These are phyloP conservation scores for Sphaerostilbella broomeana DNA, from an alignment of 2,329 filamentous ascomycete species.

Conservation along the genomic window DNA sequence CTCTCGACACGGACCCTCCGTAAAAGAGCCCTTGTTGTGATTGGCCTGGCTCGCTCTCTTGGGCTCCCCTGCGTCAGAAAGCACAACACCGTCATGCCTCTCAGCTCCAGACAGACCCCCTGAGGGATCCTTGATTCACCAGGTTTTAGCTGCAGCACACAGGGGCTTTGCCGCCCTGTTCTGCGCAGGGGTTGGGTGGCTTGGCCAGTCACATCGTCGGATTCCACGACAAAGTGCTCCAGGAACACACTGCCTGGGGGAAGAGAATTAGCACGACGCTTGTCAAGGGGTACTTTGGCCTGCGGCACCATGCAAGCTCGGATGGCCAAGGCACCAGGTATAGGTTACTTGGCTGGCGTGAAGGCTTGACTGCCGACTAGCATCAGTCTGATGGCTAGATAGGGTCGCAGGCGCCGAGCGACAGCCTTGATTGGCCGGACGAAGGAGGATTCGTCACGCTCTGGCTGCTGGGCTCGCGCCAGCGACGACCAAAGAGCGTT, in stretches of 20 bases:
- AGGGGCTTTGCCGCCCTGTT: background rate
- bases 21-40: no score
- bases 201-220: background rate
- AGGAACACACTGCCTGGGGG: background rate
- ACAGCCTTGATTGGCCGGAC: conserved; percentile 7
- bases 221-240: background rate
- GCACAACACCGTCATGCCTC: background rate
- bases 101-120: background rate
- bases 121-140: background rate
- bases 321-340: background rate
- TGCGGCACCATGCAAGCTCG: background rate
- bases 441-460: background rate
- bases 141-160: background rate
- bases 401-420: background rate
- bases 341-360: background rate
- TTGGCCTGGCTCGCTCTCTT: no score
- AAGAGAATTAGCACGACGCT: no score
- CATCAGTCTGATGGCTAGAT: background rate
- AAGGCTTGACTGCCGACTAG: background rate
- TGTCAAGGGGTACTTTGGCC: conserved; percentile 4
- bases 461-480: conserved; percentile 3
- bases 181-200: background rate
- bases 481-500: conserved; percentile 2
- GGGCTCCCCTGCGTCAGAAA: no score
- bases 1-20: no score